Evolutionary conservation across 176 grass and related monocot species (phyloP).

Genomic region (Thinopyrum elongatum): DNA sequence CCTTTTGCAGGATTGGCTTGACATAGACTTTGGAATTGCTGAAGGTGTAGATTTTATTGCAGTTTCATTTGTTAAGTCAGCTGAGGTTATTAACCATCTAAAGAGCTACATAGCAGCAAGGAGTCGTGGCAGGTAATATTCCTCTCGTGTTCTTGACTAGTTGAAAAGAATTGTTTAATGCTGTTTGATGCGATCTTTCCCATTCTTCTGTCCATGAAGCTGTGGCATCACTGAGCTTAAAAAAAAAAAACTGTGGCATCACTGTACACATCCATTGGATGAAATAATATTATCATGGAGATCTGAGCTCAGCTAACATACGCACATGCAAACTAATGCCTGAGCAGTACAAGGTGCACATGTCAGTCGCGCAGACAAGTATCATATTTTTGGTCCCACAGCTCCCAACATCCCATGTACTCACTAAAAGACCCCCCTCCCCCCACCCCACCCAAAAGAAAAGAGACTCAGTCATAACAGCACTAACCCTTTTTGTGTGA

Average conservation of each 20-base stretch:
- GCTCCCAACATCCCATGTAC: background rate
- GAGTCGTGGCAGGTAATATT: conserved; percentile 62
- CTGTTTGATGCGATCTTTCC: background rate
- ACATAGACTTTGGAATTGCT: conserved; percentile 95
- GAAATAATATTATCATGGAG: background rate
- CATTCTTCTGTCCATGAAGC: background rate
- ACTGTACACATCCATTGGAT: background rate
- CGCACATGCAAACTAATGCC: background rate
- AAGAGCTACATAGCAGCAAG: conserved; percentile 96
- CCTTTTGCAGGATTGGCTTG: conserved; percentile 94
- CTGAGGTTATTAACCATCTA: conserved; percentile 93
- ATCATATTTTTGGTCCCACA: background rate
- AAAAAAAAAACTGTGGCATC: background rate
- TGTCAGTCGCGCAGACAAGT: background rate
- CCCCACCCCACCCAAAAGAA: background rate
- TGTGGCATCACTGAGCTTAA: background rate
- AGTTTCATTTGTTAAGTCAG: conserved; percentile 97
- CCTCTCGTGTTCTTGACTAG: background rate
- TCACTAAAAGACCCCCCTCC: background rate
- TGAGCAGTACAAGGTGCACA: background rate
- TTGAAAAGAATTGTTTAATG: background rate
- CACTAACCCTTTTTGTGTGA: background rate
- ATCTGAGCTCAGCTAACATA: background rate
- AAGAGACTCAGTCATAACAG: background rate
- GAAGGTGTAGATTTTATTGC: conserved; percentile 98